Conservation (phyloP, 495 filamentous ascomycete species). For the Coniosporium apollinis region DNA sequence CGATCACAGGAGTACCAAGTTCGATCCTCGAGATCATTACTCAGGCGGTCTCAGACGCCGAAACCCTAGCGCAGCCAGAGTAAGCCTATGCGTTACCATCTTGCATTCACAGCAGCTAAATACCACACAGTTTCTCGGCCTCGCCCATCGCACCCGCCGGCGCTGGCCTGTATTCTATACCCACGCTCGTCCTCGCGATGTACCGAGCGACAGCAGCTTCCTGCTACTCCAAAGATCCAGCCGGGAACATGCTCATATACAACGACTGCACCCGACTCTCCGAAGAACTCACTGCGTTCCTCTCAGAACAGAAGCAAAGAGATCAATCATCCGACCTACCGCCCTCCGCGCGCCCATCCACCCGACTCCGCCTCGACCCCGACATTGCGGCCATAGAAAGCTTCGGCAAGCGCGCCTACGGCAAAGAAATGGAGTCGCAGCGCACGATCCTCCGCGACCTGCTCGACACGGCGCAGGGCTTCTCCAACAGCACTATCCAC, state of each 20-base stretch:
- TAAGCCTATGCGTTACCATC: slow-evolving; percentile 21
- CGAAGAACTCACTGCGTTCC: slow-evolving; percentile 46
- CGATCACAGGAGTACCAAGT: slow-evolving; percentile 69
- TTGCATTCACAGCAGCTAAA: background rate
- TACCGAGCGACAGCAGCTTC: slow-evolving; percentile 74
- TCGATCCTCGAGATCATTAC: slow-evolving; percentile 54
- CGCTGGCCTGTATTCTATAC: slow-evolving; percentile 58
- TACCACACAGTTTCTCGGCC: slow-evolving; percentile 21
- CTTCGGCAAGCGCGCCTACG: slow-evolving; percentile 73
- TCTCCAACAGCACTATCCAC: slow-evolving; percentile 40
- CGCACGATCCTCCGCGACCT: slow-evolving; percentile 70
- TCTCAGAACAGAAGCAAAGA: slow-evolving; percentile 30
- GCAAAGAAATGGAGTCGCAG: slow-evolving; percentile 72
- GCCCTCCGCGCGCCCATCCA: slow-evolving; percentile 25
- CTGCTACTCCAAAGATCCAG: slow-evolving; percentile 50
- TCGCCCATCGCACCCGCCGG: slow-evolving; percentile 55
- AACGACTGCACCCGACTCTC: slow-evolving; percentile 77
- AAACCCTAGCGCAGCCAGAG: slow-evolving; percentile 37
- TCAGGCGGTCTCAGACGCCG: slow-evolving; percentile 52
- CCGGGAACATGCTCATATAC: slow-evolving; percentile 82
- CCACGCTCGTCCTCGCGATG: slow-evolving; percentile 72
- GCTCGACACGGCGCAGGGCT: slow-evolving; percentile 58
- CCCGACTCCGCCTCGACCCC: slow-evolving; percentile 41
- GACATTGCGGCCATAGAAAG: slow-evolving; percentile 57
- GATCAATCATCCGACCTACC: slow-evolving; percentile 29